Evolutionary conservation across 2,329 filamentous ascomycete genomes (phyloP), one percentile per base, ranked within the genome.

Genomic region (Colletotrichum sublineola): DNA sequence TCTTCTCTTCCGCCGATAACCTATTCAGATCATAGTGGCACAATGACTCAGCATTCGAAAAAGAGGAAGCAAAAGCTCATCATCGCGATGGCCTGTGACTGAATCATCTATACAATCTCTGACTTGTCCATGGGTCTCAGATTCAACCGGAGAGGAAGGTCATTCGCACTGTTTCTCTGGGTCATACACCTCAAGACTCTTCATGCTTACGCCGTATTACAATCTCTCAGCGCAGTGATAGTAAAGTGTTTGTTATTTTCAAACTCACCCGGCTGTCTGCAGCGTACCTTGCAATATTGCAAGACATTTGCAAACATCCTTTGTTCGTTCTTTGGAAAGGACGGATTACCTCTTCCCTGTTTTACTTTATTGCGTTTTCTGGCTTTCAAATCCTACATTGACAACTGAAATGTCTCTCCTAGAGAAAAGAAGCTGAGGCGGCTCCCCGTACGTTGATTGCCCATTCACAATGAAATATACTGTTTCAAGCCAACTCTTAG

Each of bases 1-100:
- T 29, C 7, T 18, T 1, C 8, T 2, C 14, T 12, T 11, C 11
- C 2, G 24, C 24, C 0, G 6, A 3, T 15, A 24, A 12, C n/a
- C 36, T 9, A 5, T 29, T n/a, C 5, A 6, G 12, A 18, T 42
- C 12, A 18, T 2, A 7, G 11, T 18, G n/a, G 5, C 3, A 40
- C 12, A 24, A 29, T 15, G 55, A 4, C 29, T 20, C 24, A 8
- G 36, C 20, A 4, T 57, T n/a, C 18, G 3, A 40, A 1, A 55
- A 55, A 29, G 29, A 7, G 2, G 20, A 40, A 57, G 36, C 20
- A 40, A 29, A 11, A 29, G n/a, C 31, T 36, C 36, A 15, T 7
- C 4, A 24, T 12, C 18, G 5, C 15, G 11, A 24, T 5, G 15
- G 5, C 33, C 20, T 24, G 11, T 38, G 11, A 20, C 33, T 57